Evolutionary conservation across 768 basidiomycete genomes (phyloP).

Genomic region (Cystofilobasidium capitatum): DNA sequence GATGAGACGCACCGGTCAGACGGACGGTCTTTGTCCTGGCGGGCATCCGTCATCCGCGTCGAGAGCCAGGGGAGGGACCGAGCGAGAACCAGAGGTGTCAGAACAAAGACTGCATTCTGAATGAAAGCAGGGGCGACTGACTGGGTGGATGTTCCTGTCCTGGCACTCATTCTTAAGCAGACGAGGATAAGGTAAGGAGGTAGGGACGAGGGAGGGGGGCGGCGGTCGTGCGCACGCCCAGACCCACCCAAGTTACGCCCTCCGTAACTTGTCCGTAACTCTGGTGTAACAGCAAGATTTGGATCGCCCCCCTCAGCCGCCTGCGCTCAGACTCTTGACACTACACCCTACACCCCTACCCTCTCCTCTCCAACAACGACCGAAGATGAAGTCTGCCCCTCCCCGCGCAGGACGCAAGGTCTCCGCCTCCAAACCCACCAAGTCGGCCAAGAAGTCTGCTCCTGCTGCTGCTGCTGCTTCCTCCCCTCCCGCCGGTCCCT

Average conservation of each 20-base stretch:
- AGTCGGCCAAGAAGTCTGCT: conserved; percentile 16
- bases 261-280: no score
- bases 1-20: conserved; percentile 17
- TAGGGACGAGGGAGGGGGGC: background rate
- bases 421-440: conserved; percentile 11
- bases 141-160: conserved; percentile 6
- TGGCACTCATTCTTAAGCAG: conserved; percentile 1
- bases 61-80: background rate
- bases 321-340: background rate
- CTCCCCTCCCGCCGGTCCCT: background rate
- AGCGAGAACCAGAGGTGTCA: background rate
- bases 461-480: conserved; percentile 10
- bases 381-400: conserved; percentile 1
- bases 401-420: background rate
- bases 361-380: background rate
- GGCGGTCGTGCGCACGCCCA: background rate
- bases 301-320: background rate
- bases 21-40: conserved; percentile 28
- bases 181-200: background rate
- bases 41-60: background rate
- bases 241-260: background rate
- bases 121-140: no score
- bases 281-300: no score
- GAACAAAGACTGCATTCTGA: no score
- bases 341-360: background rate